These are phyloP conservation scores for Ustilago lituana DNA, from an alignment of 1,284 basidiomycete genomes.

Conservation along the genomic window DNA sequence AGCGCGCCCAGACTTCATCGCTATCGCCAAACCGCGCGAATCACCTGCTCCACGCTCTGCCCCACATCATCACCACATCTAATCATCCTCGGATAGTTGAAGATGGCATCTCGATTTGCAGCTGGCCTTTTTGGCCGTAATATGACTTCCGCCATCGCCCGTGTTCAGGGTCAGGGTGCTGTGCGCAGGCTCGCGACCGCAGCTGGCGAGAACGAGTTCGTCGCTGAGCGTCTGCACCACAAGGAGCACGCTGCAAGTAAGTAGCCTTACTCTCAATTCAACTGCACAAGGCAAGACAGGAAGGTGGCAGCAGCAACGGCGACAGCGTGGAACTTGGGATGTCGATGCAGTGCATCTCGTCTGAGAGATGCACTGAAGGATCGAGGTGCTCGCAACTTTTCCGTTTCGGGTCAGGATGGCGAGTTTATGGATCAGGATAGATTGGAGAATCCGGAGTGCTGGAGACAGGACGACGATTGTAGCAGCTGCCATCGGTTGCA, in stretches of 20 bases:
- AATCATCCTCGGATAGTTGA: slow-evolving; percentile 1
- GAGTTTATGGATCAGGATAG: too few relatives aligned
- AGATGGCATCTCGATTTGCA: slow-evolving; percentile 45
- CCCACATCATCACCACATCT: background rate
- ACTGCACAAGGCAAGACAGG: background rate
- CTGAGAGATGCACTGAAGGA: too few relatives aligned
- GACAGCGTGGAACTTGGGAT: too few relatives aligned
- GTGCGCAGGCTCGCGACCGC: slow-evolving; percentile 28
- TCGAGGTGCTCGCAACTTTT: too few relatives aligned
- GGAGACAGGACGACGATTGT: too few relatives aligned
- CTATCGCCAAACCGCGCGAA: background rate
- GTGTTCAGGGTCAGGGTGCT: slow-evolving; percentile 13
- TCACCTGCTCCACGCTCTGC: background rate
- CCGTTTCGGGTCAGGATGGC: too few relatives aligned
- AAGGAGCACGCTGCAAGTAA: slow-evolving; percentile 61
- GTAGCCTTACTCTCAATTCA: slow-evolving; percentile 6
- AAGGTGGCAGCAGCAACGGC: too few relatives aligned
- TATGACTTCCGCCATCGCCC: slow-evolving; percentile 14
- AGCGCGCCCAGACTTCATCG: too few relatives aligned
- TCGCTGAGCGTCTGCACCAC: slow-evolving; percentile 50
- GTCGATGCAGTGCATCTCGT: too few relatives aligned
- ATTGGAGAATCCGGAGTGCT: too few relatives aligned
- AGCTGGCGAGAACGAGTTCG: slow-evolving; percentile 50
- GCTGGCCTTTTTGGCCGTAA: slow-evolving; percentile 35
- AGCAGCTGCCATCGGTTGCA: too few relatives aligned